Base-by-base conservation (phyloP, 805 yeast genomes). In the Wickerhamomyces chambardii region DNA sequence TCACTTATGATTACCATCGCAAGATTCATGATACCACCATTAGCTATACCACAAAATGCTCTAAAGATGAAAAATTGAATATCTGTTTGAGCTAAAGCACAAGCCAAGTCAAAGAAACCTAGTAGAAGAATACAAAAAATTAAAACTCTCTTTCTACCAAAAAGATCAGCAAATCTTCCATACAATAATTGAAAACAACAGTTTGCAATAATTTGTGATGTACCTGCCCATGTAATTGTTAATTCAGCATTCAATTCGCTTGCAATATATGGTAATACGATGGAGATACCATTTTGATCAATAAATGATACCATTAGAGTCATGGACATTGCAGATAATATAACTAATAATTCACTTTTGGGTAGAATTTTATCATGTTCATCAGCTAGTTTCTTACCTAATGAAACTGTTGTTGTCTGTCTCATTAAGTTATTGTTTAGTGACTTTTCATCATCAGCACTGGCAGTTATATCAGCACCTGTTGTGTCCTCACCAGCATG, bases 141-240 rank as follows among this genome's bases (percentile, higher is more conserved):
- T 33, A 73, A 48, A n/a, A 70, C 60, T 30, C 44, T 41, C 38
- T 70, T 71, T 29, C 79, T 47, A 10, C 75, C 75, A 44, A 71
- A 70, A 14, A 73, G 70, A 46, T 73, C 78, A 2, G 75, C 61
- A 15, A 73, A 47, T 30, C 78, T 55, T 2, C 78, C 78, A 32
- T 67, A 64, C 15, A 70, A 48, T 10, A 71, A 68, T 47, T 70
- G 76, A 42, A 71, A 69, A 9, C 64, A 62, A 32, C 74, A 62
- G 35, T 67, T 70, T 7, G 75, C 71, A 36, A 74, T 63, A 19
- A 73, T 50, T 5, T 66, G 49, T 3, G 78, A 63, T 0, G 80
- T 70, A 29, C 77, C 78, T 0, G 76, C 78, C 81, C 81, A 74
- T 32, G 73, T 64, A 30, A 74, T 70, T 1, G 75, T 64, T 15